A percentile compares a stretch with the other conserved stretches of the same genome.
Evolutionary conservation across 2,329 filamentous ascomycete species (phyloP).

Genomic region (Zymoseptoria passerinii): DNA sequence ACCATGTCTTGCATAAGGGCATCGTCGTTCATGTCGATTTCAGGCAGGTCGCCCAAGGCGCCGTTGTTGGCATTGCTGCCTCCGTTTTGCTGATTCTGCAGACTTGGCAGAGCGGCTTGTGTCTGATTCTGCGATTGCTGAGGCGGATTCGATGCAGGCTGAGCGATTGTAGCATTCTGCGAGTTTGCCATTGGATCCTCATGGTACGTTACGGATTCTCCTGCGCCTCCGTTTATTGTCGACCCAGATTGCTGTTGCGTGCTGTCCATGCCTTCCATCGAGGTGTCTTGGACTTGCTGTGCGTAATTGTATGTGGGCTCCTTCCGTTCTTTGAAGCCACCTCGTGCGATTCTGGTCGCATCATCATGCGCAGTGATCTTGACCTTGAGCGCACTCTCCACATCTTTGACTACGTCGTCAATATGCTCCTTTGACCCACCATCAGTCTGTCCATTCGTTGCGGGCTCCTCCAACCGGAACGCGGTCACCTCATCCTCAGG

Average conservation of each 20-base stretch:
- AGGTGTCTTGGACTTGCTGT: conserved; percentile 8
- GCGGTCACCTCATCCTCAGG: conserved; percentile 25
- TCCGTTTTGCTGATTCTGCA: not conserved
- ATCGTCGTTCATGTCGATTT: conserved; percentile 14
- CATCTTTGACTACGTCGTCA: conserved; percentile 64
- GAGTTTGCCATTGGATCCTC: conserved; percentile 5
- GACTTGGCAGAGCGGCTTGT: not conserved
- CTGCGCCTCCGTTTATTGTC: conserved; percentile 30
- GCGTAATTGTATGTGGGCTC: conserved; percentile 6
- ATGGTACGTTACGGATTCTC: conserved; percentile 6
- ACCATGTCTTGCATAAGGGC: conserved; percentile 20
- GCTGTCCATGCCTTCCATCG: conserved; percentile 3
- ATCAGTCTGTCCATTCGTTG: conserved; percentile 28
- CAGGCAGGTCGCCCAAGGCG: conserved; percentile 10
- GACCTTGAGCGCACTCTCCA: conserved; percentile 63
- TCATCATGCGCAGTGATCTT: conserved; percentile 42
- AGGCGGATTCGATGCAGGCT: not conserved
- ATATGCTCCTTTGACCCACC: conserved; percentile 43
- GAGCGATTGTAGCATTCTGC: conserved; percentile 2
- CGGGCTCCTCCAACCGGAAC: conserved; percentile 45
- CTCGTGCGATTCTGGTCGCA: conserved; percentile 26
- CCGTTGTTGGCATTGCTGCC: conserved; percentile 32
- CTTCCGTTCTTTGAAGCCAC: conserved; percentile 28
- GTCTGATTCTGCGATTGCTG: not conserved
- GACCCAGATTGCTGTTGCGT: conserved; percentile 6